Evolutionary conservation across 2,329 filamentous ascomycete genomes (phyloP).

Genomic region (Tothia fuscella): DNA sequence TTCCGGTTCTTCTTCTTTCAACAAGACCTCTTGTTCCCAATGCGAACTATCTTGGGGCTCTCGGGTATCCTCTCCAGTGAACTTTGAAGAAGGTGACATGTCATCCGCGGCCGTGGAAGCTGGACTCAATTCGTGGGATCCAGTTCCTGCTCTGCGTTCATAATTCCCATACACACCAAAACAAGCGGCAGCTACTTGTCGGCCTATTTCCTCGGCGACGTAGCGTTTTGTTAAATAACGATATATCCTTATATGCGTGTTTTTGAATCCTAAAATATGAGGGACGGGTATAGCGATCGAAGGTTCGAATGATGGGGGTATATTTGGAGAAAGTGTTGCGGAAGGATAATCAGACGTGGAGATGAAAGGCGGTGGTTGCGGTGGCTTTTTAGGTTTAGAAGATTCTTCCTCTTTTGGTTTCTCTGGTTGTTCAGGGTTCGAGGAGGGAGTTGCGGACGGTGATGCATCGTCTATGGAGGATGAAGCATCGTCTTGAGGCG

Average conservation of each 20-base stretch:
- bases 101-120: constrained; percentile 24
- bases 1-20: constrained; percentile 62
- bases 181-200: constrained; percentile 76
- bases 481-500: background rate
- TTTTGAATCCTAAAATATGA: constrained; percentile 83
- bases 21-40: constrained; percentile 52
- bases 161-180: constrained; percentile 46
- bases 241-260: constrained; percentile 74
- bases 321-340: constrained; percentile 49
- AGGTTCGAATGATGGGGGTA: constrained; percentile 62
- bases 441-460: constrained; percentile 17
- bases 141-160: constrained; percentile 66
- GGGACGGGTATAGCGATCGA: constrained; percentile 65
- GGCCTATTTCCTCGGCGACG: constrained; percentile 79
- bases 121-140: constrained; percentile 47
- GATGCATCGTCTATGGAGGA: constrained; percentile 23
- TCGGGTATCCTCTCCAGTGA: constrained; percentile 14
- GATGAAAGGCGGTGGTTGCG: constrained; percentile 60
- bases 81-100: constrained; percentile 13
- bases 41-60: constrained; percentile 19
- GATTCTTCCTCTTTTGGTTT: constrained; percentile 26
- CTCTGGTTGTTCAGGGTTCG: constrained; percentile 1
- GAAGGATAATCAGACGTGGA: constrained; percentile 57
- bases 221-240: constrained; percentile 77
- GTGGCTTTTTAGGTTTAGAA: constrained; percentile 27